Base-by-base conservation (phyloP, 1,139 yeast genomes). In the Zygosaccharomyces sapae region DNA sequence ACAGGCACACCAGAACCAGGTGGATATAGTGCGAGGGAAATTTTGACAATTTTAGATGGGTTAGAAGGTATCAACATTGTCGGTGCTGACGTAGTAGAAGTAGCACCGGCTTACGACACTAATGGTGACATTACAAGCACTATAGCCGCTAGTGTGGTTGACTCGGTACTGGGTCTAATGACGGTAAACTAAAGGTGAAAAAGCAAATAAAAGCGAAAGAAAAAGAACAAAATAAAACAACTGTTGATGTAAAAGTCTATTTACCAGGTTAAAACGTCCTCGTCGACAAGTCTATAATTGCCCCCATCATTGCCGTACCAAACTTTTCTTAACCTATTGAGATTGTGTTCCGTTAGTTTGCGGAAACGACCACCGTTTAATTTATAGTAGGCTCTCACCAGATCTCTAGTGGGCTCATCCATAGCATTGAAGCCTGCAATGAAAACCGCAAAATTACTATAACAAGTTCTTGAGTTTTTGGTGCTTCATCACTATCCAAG, bases 1-100 rank as follows among this genome's bases (percentile, higher is more conserved):
- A 77, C 83, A 2, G 83, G 83, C 20, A 78, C 83, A 4, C 74
- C 76, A 70, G 83, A 79, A 61, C 70, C 74, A 6, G 83, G 83
- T 25, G 83, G 83, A 6, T 75, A 77, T 70, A 70, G 76, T 3
- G 66, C 75, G 3, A 64, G 83, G 50, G 83, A 78, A 55, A 63
- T 77, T 36, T 59, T 76, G 40, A 66, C 71, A 19, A 67, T 78
- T 4, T 60, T 77, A 34, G 77, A 73, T 51, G 79, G 78, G 1
- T 63, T 78, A 31, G 70, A 70, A 49, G 79, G 79, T 0, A 55
- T 77, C 43, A 70, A 77, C 51, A 57, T 77, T 43, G 69, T 78
- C 25, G 83, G 82, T 6, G 80, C 76, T 41, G 82, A 77, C 55
- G 77, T 77, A 25, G 82, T 78, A 10, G 83, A 77, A 55, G 82